Evolutionary conservation across 148 eudicot species (phyloP).

Genomic region (Rhododendron simsii): DNA sequence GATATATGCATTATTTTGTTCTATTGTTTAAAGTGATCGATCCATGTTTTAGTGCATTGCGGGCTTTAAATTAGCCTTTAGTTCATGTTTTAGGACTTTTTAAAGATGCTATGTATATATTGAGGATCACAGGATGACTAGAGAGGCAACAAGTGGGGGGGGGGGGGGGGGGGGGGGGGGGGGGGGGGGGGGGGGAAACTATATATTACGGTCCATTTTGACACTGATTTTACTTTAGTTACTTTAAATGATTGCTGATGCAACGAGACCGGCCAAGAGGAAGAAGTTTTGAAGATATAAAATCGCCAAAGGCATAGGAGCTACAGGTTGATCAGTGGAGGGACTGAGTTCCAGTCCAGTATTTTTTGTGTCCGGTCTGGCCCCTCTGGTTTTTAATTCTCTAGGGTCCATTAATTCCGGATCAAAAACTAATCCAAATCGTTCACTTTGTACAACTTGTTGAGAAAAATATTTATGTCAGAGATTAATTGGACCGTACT

Average conservation of each 20-base stretch:
- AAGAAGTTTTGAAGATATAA: not conserved
- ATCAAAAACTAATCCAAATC: too few species aligned
- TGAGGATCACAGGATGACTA: not conserved
- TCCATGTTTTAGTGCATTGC: not conserved
- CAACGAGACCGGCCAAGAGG: not conserved
- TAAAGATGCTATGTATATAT: not conserved
- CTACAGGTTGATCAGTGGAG: not conserved
- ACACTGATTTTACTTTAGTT: not conserved
- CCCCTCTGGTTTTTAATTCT: too few species aligned
- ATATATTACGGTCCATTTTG: not conserved
- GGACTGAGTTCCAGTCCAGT: too few species aligned
- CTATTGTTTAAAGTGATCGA: not conserved
- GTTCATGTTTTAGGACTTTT: not conserved
- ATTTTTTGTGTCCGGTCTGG: too few species aligned
- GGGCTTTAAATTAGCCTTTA: not conserved
- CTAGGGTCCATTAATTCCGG: too few species aligned
- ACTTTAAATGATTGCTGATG: not conserved
- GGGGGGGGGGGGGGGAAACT: not conserved
- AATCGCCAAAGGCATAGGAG: not conserved
- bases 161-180: not conserved
- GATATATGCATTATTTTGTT: conserved; percentile 2
- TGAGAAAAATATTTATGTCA: too few species aligned
- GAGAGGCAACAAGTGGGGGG: not conserved
- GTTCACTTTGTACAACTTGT: too few species aligned
- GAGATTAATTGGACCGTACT: too few species aligned